Percentiles rank a stretch among this genome's conserved stretches.
phyloP scores from a whole-genome alignment of 1,284 basidiomycete species.

The Cryptococcus sp. region DNA sequence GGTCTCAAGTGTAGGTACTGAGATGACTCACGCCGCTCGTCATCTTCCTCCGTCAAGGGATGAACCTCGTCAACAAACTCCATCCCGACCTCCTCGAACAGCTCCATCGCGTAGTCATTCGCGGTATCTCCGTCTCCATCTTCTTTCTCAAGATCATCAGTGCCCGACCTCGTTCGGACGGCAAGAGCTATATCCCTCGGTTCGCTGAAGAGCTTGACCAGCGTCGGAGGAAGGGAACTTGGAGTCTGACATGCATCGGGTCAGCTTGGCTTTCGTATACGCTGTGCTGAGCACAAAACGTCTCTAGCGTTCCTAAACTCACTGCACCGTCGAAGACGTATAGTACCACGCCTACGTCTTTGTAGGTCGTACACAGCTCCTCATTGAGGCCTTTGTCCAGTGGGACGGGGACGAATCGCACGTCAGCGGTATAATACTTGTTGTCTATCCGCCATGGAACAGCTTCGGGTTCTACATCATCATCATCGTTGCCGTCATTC shows the following conservation, averaged over 20 bases:
- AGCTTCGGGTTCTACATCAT: slow-evolving; percentile 1
- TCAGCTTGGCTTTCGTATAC: too few relatives aligned
- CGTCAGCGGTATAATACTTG: slow-evolving; percentile 78
- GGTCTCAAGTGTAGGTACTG: background rate
- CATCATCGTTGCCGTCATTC: too few relatives aligned
- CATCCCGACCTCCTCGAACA: slow-evolving; percentile 44
- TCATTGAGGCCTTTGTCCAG: slow-evolving; percentile 3
- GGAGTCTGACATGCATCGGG: slow-evolving; percentile 18
- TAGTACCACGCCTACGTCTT: slow-evolving; percentile 18
- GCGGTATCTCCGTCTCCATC: slow-evolving; percentile 7
- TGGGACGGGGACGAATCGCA: slow-evolving; percentile 60
- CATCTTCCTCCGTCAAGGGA: slow-evolving; percentile 38
- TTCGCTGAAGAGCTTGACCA: slow-evolving; percentile 31
- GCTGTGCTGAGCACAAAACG: too few relatives aligned
- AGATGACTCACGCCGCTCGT: slow-evolving; percentile 43
- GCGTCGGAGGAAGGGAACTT: slow-evolving; percentile 25
- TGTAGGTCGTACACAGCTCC: slow-evolving; percentile 1
- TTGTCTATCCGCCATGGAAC: slow-evolving; percentile 78
- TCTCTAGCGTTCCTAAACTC: background rate
- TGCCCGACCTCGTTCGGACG: slow-evolving; percentile 17
- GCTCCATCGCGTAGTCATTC: slow-evolving; percentile 13
- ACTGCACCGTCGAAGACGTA: slow-evolving; percentile 38
- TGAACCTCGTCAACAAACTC: slow-evolving; percentile 44
- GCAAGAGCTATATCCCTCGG: slow-evolving; percentile 46
- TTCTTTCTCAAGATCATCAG: background rate